Evolutionary conservation across 495 filamentous ascomycete genomes (phyloP), one percentile per base, ranked within the genome.

Genomic region (Penicillium egyptiacum): DNA sequence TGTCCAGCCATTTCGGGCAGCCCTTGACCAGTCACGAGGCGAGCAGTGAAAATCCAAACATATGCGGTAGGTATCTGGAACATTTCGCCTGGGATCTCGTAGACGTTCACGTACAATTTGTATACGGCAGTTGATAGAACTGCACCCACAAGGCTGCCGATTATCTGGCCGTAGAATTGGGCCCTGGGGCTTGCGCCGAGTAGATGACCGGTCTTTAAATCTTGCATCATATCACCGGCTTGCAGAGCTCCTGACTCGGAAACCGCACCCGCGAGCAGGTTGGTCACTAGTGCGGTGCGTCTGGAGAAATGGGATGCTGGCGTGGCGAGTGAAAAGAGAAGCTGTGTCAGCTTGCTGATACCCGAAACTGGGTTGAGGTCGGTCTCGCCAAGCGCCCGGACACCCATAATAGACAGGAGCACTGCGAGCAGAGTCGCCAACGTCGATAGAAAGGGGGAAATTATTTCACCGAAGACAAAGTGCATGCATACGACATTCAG

Each of bases 201-300:
- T 0, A 99, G 76, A 71, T 99, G 91, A 4, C 94, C 94, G 0
- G 94, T 96, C 71, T 99, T 99, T 31, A 99, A 82, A 67, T 99
- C 94, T 64, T 99, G 94, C 89, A 99, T 92, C 67, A 99, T 86
- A 68, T 99, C 94, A 12, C 94, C 94, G 4, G 94, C 95, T 75
- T 99, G 95, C 31, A 96, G 78, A 7, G 94, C 94, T 22, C 93
- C 94, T 48, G 91, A 87, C 66, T 90, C 86, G 37, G 85, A 84
- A 30, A 98, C 89, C 0, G 93, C 95, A n/a, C 94, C 94, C 0
- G 91, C 94, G 10, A 99, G 82, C 11, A 98, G 81, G 58, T 99
- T 99, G 58, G 96, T 96, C 53, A 93, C 79, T 4, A 98, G 83
- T 16, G 91, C 88, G 28, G 76, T 76, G 17, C 76, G 75, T 23